A percentile compares a stretch with the other conserved stretches of the same genome.
These are phyloP conservation scores for Conringia planisiliqua DNA, from an alignment of 345 rosid genomes.

Conservation along the genomic window DNA sequence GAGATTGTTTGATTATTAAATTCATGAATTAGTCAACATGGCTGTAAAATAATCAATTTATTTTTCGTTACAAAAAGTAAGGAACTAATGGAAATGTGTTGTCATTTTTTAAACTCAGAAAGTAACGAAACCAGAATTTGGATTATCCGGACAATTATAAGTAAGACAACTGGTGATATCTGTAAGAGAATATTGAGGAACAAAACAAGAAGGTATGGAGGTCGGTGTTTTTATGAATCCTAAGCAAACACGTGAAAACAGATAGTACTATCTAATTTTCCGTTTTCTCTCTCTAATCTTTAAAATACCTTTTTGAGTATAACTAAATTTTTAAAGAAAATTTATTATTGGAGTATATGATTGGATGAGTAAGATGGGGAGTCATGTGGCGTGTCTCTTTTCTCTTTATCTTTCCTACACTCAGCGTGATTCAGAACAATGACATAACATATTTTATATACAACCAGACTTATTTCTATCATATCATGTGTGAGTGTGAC, in stretches of 20 bases:
- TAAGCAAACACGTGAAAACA: slow-evolving; percentile 24
- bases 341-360: slow-evolving; percentile 8
- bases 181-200: background rate
- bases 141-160: background rate
- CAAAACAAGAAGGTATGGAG: slow-evolving; percentile 1
- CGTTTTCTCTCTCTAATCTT: background rate
- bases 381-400: slow-evolving; percentile 34
- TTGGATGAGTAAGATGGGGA: slow-evolving; percentile 14
- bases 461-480: slow-evolving; percentile 9
- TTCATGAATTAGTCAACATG: background rate
- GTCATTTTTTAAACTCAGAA: background rate
- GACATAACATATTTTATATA: slow-evolving; percentile 25
- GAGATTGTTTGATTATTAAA: background rate
- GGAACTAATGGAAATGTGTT: background rate
- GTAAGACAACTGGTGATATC: slow-evolving; percentile 7
- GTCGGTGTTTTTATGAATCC: slow-evolving; percentile 7
- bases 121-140: background rate
- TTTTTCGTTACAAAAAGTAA: background rate
- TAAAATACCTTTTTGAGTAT: background rate
- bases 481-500: slow-evolving; percentile 26
- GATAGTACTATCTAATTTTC: background rate
- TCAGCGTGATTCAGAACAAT: slow-evolving; percentile 27
- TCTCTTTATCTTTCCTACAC: slow-evolving; percentile 14
- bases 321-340: background rate
- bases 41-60: background rate